Conservation (phyloP, 129 eudicot genomes). For the Flaveria linearis region DNA sequence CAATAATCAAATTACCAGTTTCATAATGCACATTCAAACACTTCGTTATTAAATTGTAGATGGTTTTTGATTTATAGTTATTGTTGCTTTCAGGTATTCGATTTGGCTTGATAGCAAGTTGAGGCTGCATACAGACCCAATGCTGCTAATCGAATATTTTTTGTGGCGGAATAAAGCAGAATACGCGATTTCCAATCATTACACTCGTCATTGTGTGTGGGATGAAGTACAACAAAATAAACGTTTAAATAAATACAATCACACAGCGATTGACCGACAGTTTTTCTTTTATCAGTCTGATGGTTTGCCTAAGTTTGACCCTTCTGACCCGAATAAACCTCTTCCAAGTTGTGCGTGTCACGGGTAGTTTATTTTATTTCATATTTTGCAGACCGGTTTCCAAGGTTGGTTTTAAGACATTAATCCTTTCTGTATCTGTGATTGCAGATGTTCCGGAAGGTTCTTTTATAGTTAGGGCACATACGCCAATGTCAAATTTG, state of each 20-base stretch:
- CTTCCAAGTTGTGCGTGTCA: slow-evolving; percentile 92
- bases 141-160: slow-evolving; percentile 81
- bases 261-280: slow-evolving; percentile 90
- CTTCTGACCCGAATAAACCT: slow-evolving; percentile 69
- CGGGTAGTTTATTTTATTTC: slow-evolving; percentile 30
- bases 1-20: background rate
- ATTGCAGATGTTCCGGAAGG: slow-evolving; percentile 96
- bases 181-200: slow-evolving; percentile 90
- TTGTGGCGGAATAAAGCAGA: slow-evolving; percentile 80
- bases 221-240: slow-evolving; percentile 98
- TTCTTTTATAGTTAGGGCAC: slow-evolving; percentile 86
- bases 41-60: background rate
- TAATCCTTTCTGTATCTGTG: slow-evolving; percentile 6
- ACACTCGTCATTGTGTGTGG: slow-evolving; percentile 96
- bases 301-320: slow-evolving; percentile 83
- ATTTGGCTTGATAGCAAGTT: slow-evolving; percentile 98
- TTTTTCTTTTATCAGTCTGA: slow-evolving; percentile 81
- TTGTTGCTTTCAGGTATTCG: slow-evolving; percentile 62
- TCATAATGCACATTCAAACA: background rate
- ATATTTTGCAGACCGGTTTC: slow-evolving; percentile 3
- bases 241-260: slow-evolving; percentile 90
- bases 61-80: background rate
- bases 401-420: background rate
- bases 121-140: slow-evolving; percentile 84
- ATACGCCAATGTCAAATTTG: slow-evolving; percentile 89